These are phyloP conservation scores for Akanthomyces muscarius DNA, from an alignment of 2,329 filamentous ascomycete species.

Conservation along the genomic window DNA sequence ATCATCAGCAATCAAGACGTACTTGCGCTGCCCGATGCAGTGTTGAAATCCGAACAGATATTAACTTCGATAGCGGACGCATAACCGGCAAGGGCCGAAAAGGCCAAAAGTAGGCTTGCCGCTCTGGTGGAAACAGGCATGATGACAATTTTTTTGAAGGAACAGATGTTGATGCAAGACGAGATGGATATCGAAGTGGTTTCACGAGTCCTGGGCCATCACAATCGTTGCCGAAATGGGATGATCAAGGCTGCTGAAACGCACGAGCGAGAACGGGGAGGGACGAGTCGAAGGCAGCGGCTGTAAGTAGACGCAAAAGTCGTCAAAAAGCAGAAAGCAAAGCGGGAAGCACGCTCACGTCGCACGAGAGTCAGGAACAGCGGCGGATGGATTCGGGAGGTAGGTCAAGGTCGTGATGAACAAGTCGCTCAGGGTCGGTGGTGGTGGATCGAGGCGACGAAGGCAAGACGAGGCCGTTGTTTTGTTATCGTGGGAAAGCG, in stretches of 20 bases:
- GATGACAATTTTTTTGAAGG: conserved; percentile 12
- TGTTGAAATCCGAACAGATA: conserved; percentile 38
- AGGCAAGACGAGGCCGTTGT: background rate
- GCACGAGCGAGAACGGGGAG: background rate
- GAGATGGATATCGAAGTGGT: background rate
- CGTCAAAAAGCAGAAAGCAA: background rate
- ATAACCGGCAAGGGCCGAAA: conserved; percentile 24
- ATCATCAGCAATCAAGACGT: conserved; percentile 19
- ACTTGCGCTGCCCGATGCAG: conserved; percentile 31
- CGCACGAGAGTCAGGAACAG: background rate
- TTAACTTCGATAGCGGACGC: conserved; percentile 26
- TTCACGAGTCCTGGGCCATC: conserved; percentile 8
- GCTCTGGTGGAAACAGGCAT: conserved; percentile 25
- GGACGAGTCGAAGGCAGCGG: background rate
- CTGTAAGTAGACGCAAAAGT: background rate
- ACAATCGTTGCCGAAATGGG: background rate
- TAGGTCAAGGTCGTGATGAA: background rate
- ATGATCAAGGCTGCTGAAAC: background rate
- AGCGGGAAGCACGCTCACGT: background rate
- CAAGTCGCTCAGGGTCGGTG: background rate
- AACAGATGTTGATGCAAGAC: background rate
- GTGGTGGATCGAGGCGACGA: background rate
- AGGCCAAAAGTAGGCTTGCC: conserved; percentile 23
- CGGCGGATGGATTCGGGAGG: background rate
- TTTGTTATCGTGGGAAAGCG: conserved; percentile 9